phyloP scores from a whole-genome alignment of 1,284 basidiomycete genomes.

The Ustilago xerochloae region DNA sequence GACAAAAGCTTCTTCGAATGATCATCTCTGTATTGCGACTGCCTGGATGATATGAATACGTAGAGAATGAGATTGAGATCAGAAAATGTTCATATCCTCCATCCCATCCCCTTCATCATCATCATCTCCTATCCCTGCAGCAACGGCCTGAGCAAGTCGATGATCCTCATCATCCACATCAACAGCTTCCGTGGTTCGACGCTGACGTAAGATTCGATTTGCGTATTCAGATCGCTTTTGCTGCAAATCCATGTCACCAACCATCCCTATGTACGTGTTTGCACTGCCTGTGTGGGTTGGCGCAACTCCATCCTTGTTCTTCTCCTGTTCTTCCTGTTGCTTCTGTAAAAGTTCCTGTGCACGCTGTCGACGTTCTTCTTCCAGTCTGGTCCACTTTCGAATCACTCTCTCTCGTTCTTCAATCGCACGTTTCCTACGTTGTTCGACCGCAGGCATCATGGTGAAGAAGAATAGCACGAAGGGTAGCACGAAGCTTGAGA shows the following conservation, averaged over 20 bases:
- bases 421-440: constrained; percentile 44
- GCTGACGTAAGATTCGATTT: constrained; percentile 24
- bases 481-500: constrained; percentile 28
- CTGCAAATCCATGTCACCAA: constrained; percentile 4
- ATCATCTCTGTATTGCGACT: too few species aligned
- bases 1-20: too few species aligned
- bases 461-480: constrained; percentile 45
- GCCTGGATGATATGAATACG: too few species aligned
- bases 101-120: neutral
- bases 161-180: constrained; percentile 23
- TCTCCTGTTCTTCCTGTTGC: neutral
- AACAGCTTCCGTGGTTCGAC: constrained; percentile 16
- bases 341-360: constrained; percentile 1
- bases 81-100: constrained; percentile 32
- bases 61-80: neutral
- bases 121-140: neutral
- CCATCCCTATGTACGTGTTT: neutral
- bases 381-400: constrained; percentile 29
- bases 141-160: neutral
- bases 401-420: constrained; percentile 47
- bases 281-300: neutral
- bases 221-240: constrained; percentile 26
- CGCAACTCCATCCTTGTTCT: neutral
- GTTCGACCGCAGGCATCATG: constrained; percentile 53
- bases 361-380: constrained; percentile 21